Evolutionary conservation across 1,284 basidiomycete species (phyloP).

Genomic region (Prillingera fragicola): DNA sequence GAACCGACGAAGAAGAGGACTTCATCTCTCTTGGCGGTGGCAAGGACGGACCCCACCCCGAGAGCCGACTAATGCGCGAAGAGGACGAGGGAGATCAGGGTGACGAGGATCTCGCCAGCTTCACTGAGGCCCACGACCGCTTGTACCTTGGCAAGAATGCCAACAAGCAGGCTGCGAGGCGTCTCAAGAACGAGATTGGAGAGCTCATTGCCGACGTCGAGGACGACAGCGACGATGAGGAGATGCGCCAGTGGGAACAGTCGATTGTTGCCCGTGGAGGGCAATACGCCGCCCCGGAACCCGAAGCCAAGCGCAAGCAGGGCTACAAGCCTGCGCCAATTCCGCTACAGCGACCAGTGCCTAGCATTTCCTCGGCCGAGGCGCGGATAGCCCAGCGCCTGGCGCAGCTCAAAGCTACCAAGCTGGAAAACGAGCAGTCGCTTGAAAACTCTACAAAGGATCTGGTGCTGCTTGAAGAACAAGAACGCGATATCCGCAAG

Average conservation of each 20-base stretch:
- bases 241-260: constrained; percentile 82
- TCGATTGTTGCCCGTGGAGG: constrained; percentile 11
- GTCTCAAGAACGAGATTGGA: constrained; percentile 67
- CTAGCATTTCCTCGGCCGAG: constrained; percentile 65
- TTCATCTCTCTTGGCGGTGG: constrained; percentile 65
- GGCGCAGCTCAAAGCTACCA: constrained; percentile 50
- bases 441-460: constrained; percentile 54
- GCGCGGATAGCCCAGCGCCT: constrained; percentile 60
- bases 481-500: constrained; percentile 71
- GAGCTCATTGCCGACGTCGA: constrained; percentile 84
- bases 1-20: constrained; percentile 56
- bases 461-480: constrained; percentile 61
- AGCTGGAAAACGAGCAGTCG: constrained; percentile 38
- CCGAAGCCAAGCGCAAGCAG: constrained; percentile 48
- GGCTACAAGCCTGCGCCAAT: constrained; percentile 71
- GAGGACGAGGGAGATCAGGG: constrained; percentile 90
- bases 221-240: constrained; percentile 65
- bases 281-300: constrained; percentile 3
- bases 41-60: constrained; percentile 69
- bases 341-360: constrained; percentile 55
- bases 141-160: constrained; percentile 83
- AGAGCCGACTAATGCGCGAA: constrained; percentile 78
- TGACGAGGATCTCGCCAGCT: constrained; percentile 86
- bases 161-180: constrained; percentile 65
- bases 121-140: constrained; percentile 77